Evolutionary conservation across 805 yeast species (phyloP).

Genomic region (Ogataea nonfermentans): DNA sequence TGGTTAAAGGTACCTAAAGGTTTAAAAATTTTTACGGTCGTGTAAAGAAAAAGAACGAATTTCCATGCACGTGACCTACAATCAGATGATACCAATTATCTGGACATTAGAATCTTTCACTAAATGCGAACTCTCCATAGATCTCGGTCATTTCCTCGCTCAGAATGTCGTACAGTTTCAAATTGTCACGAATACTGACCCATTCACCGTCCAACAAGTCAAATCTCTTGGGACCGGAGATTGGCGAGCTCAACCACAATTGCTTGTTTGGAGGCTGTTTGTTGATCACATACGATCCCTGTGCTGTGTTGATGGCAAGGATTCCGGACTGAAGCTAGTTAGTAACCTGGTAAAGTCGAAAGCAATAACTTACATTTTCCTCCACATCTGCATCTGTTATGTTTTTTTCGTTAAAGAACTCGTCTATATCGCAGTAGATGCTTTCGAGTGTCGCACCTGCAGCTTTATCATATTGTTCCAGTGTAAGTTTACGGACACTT

Average conservation of each 20-base stretch:
- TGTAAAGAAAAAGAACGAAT: conserved; percentile 5
- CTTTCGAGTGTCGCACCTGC: conserved; percentile 71
- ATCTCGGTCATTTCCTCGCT: conserved; percentile 45
- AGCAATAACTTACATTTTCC: conserved; percentile 44
- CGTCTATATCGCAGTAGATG: conserved; percentile 66
- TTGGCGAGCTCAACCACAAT: conserved; percentile 92
- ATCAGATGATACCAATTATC: neutral
- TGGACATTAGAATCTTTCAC: conserved; percentile 6
- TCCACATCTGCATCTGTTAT: conserved; percentile 65
- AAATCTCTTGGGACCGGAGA: conserved; percentile 87
- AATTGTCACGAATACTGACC: conserved; percentile 72
- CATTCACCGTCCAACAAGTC: conserved; percentile 75
- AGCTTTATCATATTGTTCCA: conserved; percentile 56
- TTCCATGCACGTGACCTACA: neutral
- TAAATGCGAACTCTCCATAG: conserved; percentile 26
- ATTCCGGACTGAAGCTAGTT: conserved; percentile 62
- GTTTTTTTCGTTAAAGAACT: conserved; percentile 50
- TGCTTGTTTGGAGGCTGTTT: conserved; percentile 98
- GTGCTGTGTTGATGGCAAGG: conserved; percentile 65
- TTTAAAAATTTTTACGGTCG: conserved; percentile 22
- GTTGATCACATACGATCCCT: conserved; percentile 88
- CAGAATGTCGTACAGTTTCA: conserved; percentile 45
- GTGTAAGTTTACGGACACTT: conserved; percentile 47
- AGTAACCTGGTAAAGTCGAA: neutral
- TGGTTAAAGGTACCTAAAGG: conserved; percentile 15